phyloP scores from a whole-genome alignment of 768 basidiomycete species.

The Cyathus striatus region DNA sequence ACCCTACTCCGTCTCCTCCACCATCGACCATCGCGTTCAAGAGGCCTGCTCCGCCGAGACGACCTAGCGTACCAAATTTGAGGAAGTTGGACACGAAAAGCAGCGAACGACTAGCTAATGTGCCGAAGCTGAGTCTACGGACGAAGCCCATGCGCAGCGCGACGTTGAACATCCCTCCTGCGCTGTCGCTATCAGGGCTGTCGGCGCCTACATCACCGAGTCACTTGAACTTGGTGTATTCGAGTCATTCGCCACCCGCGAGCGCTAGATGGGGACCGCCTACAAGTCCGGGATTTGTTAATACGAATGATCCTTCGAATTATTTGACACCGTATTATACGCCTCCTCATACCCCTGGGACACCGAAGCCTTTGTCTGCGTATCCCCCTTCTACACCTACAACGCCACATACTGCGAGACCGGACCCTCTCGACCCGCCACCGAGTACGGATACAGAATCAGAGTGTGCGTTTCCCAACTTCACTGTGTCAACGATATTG shows the following conservation, averaged over 20 bases:
- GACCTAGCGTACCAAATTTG: slow-evolving; percentile 61
- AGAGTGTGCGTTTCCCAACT: slow-evolving; percentile 54
- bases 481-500: slow-evolving; percentile 86
- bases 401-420: slow-evolving; percentile 45
- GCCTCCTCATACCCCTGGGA: slow-evolving; percentile 47
- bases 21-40: slow-evolving; percentile 59
- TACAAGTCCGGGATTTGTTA: slow-evolving; percentile 32
- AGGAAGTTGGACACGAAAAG: slow-evolving; percentile 59
- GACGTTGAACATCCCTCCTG: slow-evolving; percentile 51
- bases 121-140: slow-evolving; percentile 59
- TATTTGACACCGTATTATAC: slow-evolving; percentile 48
- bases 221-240: slow-evolving; percentile 55
- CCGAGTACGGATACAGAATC: slow-evolving; percentile 52
- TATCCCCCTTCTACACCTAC: slow-evolving; percentile 48
- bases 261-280: slow-evolving; percentile 42
- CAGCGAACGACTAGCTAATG: slow-evolving; percentile 39
- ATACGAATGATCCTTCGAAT: slow-evolving; percentile 24
- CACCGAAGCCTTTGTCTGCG: slow-evolving; percentile 41
- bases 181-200: slow-evolving; percentile 25
- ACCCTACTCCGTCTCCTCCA: slow-evolving; percentile 58
- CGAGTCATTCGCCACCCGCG: slow-evolving; percentile 52
- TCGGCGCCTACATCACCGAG: slow-evolving; percentile 47
- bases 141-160: slow-evolving; percentile 54
- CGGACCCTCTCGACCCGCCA: slow-evolving; percentile 52
- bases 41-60: slow-evolving; percentile 44